Conservation (phyloP, 2,329 filamentous ascomycete species). For the Alternaria triticina region DNA sequence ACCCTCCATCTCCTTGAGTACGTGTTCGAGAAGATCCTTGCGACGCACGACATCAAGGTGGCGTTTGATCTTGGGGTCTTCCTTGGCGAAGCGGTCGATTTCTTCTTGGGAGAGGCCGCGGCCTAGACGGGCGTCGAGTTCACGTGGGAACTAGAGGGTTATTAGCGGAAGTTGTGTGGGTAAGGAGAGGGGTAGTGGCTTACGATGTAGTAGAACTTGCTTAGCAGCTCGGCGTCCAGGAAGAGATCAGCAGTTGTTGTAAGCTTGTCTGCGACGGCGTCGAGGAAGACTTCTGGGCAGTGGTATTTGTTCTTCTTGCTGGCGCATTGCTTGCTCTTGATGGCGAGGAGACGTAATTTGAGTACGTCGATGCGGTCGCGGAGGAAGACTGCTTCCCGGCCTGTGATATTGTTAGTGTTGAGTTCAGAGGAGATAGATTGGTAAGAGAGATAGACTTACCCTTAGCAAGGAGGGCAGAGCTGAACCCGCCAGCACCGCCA, state of each 20-base stretch:
- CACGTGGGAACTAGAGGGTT: conserved; percentile 74
- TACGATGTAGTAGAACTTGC: conserved; percentile 92
- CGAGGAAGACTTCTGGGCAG: conserved; percentile 97
- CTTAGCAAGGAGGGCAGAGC: conserved; percentile 79
- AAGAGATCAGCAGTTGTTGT: conserved; percentile 95
- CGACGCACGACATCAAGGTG: conserved; percentile 91
- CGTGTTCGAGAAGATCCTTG: conserved; percentile 91
- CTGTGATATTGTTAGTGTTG: conserved; percentile 55
- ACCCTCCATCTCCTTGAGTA: conserved; percentile 94
- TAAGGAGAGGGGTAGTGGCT: conserved; percentile 1
- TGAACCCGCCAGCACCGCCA: conserved; percentile 92
- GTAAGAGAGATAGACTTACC: conserved; percentile 60
- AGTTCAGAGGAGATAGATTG: background rate
- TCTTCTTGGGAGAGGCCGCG: conserved; percentile 78
- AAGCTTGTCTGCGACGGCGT: conserved; percentile 93
- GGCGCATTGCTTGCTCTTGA: conserved; percentile 90
- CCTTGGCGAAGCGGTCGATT: conserved; percentile 87
- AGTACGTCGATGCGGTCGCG: conserved; percentile 89
- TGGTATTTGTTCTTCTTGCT: conserved; percentile 89
- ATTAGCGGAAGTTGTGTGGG: background rate
- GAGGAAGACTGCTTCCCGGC: conserved; percentile 91
- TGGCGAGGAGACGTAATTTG: conserved; percentile 84
- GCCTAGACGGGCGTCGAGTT: conserved; percentile 85
- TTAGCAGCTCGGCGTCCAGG: conserved; percentile 93
- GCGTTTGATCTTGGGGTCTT: conserved; percentile 86